phyloP scores from a whole-genome alignment of 2,329 filamentous ascomycete species.

The Curvularia hawaiiensis region DNA sequence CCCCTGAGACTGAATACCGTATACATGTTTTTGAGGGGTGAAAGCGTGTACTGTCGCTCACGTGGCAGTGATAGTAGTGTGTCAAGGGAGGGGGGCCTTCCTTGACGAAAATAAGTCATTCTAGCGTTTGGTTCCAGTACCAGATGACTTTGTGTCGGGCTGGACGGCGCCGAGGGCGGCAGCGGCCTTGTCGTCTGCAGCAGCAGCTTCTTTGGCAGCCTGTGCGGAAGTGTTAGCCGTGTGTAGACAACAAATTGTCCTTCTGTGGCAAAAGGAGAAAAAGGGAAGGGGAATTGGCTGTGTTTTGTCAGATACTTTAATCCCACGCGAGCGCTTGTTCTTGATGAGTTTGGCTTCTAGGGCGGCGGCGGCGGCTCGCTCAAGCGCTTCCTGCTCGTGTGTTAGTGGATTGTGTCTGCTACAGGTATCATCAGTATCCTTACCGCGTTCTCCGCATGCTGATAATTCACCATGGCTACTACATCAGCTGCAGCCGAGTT shows the following conservation, averaged over 20 bases:
- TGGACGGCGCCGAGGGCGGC: neutral
- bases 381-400: slow-evolving; percentile 1
- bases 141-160: neutral
- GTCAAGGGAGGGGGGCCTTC: no score
- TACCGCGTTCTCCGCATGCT: neutral
- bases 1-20: no score
- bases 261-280: neutral
- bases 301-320: slow-evolving; percentile 13
- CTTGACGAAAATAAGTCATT: neutral
- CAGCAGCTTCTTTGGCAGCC: neutral
- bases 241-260: neutral
- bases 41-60: no score
- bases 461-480: slow-evolving; percentile 3
- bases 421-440: neutral
- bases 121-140: neutral
- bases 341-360: slow-evolving; percentile 11
- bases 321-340: slow-evolving; percentile 18
- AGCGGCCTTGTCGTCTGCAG: neutral
- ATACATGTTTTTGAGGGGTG: no score
- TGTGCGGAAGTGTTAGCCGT: neutral
- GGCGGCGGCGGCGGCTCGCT: neutral
- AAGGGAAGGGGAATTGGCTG: neutral
- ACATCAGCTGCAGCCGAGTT: slow-evolving; percentile 10
- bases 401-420: neutral
- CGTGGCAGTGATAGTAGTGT: no score